These are phyloP conservation scores for Nepenthes mirabilis DNA, from an alignment of 148 eudicot species.

Conservation along the genomic window DNA sequence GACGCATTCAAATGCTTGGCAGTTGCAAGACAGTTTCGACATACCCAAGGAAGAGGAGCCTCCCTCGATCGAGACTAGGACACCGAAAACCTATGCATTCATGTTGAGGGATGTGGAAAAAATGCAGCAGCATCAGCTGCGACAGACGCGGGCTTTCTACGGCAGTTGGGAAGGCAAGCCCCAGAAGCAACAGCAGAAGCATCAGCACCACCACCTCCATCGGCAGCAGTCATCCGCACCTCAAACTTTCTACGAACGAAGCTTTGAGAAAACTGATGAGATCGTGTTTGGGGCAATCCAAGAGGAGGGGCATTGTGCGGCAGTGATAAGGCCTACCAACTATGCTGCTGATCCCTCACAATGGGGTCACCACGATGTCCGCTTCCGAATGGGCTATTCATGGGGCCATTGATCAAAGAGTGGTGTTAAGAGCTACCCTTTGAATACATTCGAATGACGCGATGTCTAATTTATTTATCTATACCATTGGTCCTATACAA, in stretches of 20 bases:
- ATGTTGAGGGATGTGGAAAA: slow-evolving; percentile 80
- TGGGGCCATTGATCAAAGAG: slow-evolving; percentile 17
- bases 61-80: slow-evolving; percentile 63
- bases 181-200: slow-evolving; percentile 19
- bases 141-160: slow-evolving; percentile 58
- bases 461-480: no score
- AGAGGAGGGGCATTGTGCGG: slow-evolving; percentile 30
- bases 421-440: no score
- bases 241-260: slow-evolving; percentile 77
- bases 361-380: slow-evolving; percentile 16
- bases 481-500: no score
- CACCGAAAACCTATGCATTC: slow-evolving; percentile 82
- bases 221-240: slow-evolving; percentile 48
- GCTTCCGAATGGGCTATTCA: slow-evolving; percentile 25
- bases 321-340: slow-evolving; percentile 58
- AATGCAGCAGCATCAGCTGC: slow-evolving; percentile 52
- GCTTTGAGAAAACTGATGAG: slow-evolving; percentile 54
- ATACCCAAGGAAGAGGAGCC: slow-evolving; percentile 83
- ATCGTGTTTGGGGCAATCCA: slow-evolving; percentile 90
- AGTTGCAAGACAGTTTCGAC: slow-evolving; percentile 73
- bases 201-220: slow-evolving; percentile 45
- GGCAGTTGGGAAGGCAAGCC: slow-evolving; percentile 53
- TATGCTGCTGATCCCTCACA: slow-evolving; percentile 23
- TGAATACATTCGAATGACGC: no score
- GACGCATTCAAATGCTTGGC: slow-evolving; percentile 39